Conservation (phyloP, 768 basidiomycete genomes). For the Xerocomellus chrysenteron region DNA sequence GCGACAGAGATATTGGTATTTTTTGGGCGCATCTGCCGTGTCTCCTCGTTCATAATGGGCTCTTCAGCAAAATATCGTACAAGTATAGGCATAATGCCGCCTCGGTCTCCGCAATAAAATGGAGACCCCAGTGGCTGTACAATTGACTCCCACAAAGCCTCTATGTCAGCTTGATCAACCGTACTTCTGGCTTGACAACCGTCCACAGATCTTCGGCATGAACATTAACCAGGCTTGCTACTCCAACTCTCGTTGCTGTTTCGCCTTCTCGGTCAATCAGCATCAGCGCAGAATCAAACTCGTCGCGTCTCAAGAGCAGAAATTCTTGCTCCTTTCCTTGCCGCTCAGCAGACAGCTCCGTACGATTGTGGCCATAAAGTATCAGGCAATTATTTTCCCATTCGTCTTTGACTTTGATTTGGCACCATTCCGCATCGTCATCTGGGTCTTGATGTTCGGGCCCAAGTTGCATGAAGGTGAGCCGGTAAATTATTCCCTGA, state of each 20-base stretch:
- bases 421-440: not conserved
- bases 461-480: not conserved
- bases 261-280: not conserved
- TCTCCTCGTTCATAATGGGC: too few relatives aligned
- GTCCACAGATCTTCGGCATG: not conserved
- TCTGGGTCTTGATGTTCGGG: not conserved
- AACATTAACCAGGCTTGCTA: constrained; percentile 1
- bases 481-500: not conserved
- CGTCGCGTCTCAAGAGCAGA: not conserved
- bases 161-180: not conserved
- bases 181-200: not conserved
- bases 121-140: too few relatives aligned
- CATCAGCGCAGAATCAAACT: not conserved
- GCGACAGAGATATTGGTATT: too few relatives aligned
- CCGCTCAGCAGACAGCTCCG: not conserved
- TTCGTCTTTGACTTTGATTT: not conserved
- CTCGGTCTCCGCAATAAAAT: too few relatives aligned
- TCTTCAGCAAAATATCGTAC: too few relatives aligned
- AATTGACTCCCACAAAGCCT: not conserved
- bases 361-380: constrained; percentile 1
- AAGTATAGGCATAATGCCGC: too few relatives aligned
- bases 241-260: not conserved
- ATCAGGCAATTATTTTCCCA: not conserved
- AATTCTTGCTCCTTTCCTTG: not conserved
- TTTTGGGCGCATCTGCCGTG: too few relatives aligned